Conservation (phyloP, 129 eudicot genomes). For the carrot (Daucus carota) region DNA sequence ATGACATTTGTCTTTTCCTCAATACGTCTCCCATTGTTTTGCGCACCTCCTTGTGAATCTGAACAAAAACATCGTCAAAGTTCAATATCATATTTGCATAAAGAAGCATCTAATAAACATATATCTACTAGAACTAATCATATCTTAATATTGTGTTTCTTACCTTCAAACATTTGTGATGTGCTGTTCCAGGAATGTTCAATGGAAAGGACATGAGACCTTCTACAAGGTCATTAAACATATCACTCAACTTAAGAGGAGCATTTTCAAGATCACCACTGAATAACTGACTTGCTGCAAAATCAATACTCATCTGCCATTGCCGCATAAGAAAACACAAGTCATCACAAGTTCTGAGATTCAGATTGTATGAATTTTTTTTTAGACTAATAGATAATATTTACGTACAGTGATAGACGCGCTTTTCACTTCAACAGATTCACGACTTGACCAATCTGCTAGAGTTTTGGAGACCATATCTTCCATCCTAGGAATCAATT, state of each 20-base stretch:
- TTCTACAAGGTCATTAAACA: constrained; percentile 39
- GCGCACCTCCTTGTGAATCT: constrained; percentile 41
- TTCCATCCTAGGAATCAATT: constrained; percentile 40
- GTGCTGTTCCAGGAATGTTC: constrained; percentile 49
- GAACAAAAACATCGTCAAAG: not conserved
- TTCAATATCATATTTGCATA: not conserved
- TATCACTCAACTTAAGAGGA: constrained; percentile 36
- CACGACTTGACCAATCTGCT: constrained; percentile 35
- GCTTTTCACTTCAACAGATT: constrained; percentile 41
- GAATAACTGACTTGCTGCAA: constrained; percentile 32
- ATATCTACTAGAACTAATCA: not conserved
- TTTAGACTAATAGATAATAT: not conserved
- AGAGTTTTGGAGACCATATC: constrained; percentile 24
- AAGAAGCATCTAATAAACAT: not conserved
- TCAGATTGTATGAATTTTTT: not conserved
- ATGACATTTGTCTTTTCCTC: constrained; percentile 27
- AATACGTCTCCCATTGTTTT: constrained; percentile 34
- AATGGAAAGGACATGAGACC: constrained; percentile 52
- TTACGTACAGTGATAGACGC: constrained; percentile 32
- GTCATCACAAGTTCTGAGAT: not conserved
- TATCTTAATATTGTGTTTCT: not conserved
- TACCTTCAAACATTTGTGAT: constrained; percentile 60
- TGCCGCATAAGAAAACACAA: not conserved
- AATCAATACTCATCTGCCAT: constrained; percentile 36
- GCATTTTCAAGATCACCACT: constrained; percentile 44